These are phyloP conservation scores for Pichia membranifaciens DNA, from an alignment of 805 yeast genomes.

Conservation along the genomic window DNA sequence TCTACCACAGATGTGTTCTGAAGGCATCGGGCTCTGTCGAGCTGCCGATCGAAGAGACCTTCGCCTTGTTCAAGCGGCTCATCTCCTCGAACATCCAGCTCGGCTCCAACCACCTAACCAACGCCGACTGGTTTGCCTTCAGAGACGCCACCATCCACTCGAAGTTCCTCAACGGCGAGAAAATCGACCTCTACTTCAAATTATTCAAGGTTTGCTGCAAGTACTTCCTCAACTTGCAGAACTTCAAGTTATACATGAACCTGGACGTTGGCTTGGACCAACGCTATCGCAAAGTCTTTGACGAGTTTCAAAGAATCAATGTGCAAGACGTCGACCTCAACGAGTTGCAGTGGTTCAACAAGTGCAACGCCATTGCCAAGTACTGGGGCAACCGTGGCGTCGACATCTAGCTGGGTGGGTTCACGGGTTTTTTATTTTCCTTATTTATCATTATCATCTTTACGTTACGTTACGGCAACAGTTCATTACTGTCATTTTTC, in stretches of 20 bases:
- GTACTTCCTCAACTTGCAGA: slow-evolving; percentile 39
- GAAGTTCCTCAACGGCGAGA: slow-evolving; percentile 29
- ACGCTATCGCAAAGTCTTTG: slow-evolving; percentile 31
- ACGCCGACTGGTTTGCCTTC: slow-evolving; percentile 81
- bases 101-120: slow-evolving; percentile 55
- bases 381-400: slow-evolving; percentile 15
- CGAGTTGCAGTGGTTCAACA: slow-evolving; percentile 31
- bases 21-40: slow-evolving; percentile 64
- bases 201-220: slow-evolving; percentile 45
- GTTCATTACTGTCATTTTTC: background rate
- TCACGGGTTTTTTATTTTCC: background rate
- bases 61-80: slow-evolving; percentile 27
- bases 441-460: background rate
- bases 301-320: slow-evolving; percentile 30
- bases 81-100: slow-evolving; percentile 40
- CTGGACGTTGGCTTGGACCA: slow-evolving; percentile 38
- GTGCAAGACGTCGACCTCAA: slow-evolving; percentile 34
- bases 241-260: slow-evolving; percentile 36
- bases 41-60: slow-evolving; percentile 47
- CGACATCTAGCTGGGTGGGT: slow-evolving; percentile 3
- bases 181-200: slow-evolving; percentile 48
- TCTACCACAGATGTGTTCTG: slow-evolving; percentile 64
- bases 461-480: too few relatives aligned
- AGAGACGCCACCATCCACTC: slow-evolving; percentile 65
- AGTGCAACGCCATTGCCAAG: slow-evolving; percentile 15